Evolutionary conservation across 148 eudicot genomes (phyloP).

Genomic region (Chenopodium quinoa): DNA sequence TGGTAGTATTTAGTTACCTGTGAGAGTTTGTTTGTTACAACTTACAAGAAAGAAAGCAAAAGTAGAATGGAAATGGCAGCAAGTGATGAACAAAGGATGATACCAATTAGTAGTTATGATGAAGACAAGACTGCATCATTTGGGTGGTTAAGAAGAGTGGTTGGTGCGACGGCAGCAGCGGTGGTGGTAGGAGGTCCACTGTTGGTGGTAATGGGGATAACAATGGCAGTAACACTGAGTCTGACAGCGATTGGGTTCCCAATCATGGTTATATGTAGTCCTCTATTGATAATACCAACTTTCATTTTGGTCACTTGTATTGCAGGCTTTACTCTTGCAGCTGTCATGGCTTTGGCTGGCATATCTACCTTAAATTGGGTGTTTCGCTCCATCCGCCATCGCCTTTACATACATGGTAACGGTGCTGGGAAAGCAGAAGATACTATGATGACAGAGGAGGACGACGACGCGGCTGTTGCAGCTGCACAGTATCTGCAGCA

Average conservation of each 20-base stretch:
- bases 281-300: background rate
- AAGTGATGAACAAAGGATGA: background rate
- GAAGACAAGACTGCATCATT: background rate
- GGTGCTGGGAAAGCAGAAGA: too few relatives aligned
- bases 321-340: conserved; percentile 10
- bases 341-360: conserved; percentile 6
- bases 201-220: background rate
- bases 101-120: background rate
- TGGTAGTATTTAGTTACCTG: too few relatives aligned
- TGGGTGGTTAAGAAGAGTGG: conserved; percentile 15
- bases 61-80: background rate
- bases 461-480: background rate
- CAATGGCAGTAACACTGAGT: background rate
- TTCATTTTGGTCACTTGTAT: background rate
- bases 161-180: background rate
- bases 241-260: background rate
- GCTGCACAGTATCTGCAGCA: background rate
- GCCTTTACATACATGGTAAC: too few relatives aligned
- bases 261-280: conserved; percentile 5
- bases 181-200: conserved; percentile 14
- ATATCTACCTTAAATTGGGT: background rate
- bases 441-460: background rate
- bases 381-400: conserved; percentile 3
- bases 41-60: too few relatives aligned
- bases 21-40: too few relatives aligned